These are phyloP conservation scores for Leccinum huronense DNA, from an alignment of 1,284 basidiomycete genomes.

Conservation along the genomic window DNA sequence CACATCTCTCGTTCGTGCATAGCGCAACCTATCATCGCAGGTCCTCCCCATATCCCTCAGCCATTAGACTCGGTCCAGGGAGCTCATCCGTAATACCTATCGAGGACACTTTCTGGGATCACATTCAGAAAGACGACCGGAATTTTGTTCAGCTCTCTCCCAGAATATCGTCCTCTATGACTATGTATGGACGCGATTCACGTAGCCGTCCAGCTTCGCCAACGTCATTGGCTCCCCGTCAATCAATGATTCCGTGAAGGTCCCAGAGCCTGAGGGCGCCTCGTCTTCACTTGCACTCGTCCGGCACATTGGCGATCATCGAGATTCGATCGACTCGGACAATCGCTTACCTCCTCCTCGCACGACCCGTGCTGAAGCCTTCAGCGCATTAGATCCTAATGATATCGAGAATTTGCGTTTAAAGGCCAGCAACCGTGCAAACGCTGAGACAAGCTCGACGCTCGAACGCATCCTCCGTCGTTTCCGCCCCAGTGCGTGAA, in stretches of 20 bases:
- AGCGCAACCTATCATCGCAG: constrained; percentile 12
- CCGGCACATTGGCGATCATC: constrained; percentile 23
- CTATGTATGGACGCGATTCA: constrained; percentile 13
- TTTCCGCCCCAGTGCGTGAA: constrained; percentile 22
- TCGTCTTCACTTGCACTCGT: constrained; percentile 12
- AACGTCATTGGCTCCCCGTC: constrained; percentile 16
- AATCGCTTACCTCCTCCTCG: constrained; percentile 41
- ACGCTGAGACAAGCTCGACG: constrained; percentile 23
- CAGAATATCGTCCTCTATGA: constrained; percentile 22
- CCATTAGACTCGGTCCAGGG: constrained; percentile 40
- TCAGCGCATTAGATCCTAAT: constrained; percentile 63
- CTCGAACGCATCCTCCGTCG: constrained; percentile 27
- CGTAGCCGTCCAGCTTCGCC: constrained; percentile 28
- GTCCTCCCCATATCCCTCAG: constrained; percentile 21
- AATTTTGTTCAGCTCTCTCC: constrained; percentile 38
- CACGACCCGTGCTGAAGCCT: constrained; percentile 72
- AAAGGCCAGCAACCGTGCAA: constrained; percentile 22
- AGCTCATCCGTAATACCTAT: constrained; percentile 51
- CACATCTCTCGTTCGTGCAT: constrained; percentile 40
- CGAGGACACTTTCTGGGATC: constrained; percentile 60
- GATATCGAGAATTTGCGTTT: constrained; percentile 51
- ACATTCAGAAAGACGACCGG: constrained; percentile 48
- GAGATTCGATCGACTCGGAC: constrained; percentile 33
- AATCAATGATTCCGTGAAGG: background rate
- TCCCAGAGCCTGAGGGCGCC: constrained; percentile 11